Percentiles rank a stretch among this genome's conserved stretches.
These are phyloP conservation scores for Babesia ovis DNA, from an alignment of 169 alveolate species.

Conservation along the genomic window DNA sequence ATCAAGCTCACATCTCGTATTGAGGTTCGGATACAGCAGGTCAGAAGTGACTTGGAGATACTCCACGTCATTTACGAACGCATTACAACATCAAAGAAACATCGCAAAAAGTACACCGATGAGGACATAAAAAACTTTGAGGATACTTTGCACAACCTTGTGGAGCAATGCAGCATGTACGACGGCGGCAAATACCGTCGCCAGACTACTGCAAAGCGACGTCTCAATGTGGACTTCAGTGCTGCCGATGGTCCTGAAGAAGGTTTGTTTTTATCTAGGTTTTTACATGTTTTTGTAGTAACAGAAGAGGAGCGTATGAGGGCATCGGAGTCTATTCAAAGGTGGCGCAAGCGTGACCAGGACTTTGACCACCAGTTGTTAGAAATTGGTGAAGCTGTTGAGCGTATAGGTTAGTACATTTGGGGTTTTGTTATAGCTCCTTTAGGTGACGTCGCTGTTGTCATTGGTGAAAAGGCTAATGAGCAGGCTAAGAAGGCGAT, in stretches of 20 bases:
- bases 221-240: slow-evolving; percentile 21
- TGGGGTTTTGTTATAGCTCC: neutral
- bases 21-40: slow-evolving; percentile 39
- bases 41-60: slow-evolving; percentile 33
- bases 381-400: slow-evolving; percentile 80
- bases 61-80: slow-evolving; percentile 35
- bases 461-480: slow-evolving; percentile 50
- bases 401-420: slow-evolving; percentile 60
- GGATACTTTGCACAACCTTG: slow-evolving; percentile 57
- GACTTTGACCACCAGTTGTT: slow-evolving; percentile 71
- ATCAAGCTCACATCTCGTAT: slow-evolving; percentile 54
- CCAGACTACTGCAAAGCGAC: slow-evolving; percentile 1
- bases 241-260: neutral
- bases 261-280: no score
- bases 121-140: slow-evolving; percentile 33
- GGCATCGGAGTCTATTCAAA: slow-evolving; percentile 64
- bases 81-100: neutral
- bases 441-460: slow-evolving; percentile 59
- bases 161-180: slow-evolving; percentile 27
- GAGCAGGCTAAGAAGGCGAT: slow-evolving; percentile 67
- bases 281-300: slow-evolving; percentile 7
- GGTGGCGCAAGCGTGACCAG: slow-evolving; percentile 75
- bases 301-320: slow-evolving; percentile 54
- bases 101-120: slow-evolving; percentile 60
- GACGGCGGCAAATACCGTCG: slow-evolving; percentile 20